Percentiles rank a stretch among this genome's conserved stretches.
These are phyloP conservation scores for Entonaema liquescens DNA, from an alignment of 495 filamentous ascomycete species.

Conservation along the genomic window DNA sequence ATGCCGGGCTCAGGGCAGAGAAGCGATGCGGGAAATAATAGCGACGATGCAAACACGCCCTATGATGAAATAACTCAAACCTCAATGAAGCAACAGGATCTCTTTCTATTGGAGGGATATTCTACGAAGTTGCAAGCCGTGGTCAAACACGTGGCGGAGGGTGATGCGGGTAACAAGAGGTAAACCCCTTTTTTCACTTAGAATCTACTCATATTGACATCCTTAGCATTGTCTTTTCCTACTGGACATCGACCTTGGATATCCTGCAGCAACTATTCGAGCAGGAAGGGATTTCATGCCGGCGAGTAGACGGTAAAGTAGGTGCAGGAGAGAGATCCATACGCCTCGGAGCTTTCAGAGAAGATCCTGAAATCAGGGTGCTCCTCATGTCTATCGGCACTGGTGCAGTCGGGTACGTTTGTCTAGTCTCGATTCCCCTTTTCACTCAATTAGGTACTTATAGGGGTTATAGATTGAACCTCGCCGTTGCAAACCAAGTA, in stretches of 20 bases:
- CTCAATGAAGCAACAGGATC: neutral
- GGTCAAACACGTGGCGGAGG: neutral
- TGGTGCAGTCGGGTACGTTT: conserved; percentile 58
- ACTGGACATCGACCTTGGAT: conserved; percentile 58
- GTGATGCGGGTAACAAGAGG: neutral
- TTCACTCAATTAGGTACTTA: neutral
- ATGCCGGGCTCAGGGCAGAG: neutral
- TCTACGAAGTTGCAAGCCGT: neutral
- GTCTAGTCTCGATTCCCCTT: neutral
- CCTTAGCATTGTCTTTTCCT: conserved; percentile 62
- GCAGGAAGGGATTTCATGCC: conserved; percentile 40
- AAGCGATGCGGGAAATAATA: neutral
- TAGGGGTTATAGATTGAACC: conserved; percentile 52
- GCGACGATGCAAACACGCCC: neutral
- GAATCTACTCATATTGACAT: neutral
- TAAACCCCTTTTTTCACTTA: neutral
- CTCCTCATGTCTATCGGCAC: conserved; percentile 64
- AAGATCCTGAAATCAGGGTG: conserved; percentile 39
- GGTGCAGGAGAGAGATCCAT: conserved; percentile 39
- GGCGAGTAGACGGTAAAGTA: neutral
- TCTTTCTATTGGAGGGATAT: neutral
- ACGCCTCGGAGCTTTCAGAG: conserved; percentile 48
- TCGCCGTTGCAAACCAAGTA: conserved; percentile 57
- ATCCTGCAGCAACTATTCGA: conserved; percentile 45
- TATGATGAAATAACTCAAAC: neutral